These are phyloP conservation scores for Xanthoceras sorbifolium DNA, from an alignment of 345 rosid genomes.

Conservation along the genomic window DNA sequence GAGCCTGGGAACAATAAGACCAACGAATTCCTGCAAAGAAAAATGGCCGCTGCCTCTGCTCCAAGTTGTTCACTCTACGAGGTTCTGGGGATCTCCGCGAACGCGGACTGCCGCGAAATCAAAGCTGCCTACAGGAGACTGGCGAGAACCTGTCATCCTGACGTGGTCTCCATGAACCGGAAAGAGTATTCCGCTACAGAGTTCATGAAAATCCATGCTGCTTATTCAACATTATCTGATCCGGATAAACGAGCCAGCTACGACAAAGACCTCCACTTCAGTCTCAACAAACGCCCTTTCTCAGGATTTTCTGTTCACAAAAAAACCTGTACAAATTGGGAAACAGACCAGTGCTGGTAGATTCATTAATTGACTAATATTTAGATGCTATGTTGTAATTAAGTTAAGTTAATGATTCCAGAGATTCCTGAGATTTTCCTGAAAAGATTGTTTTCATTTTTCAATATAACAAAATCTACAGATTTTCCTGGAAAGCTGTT, in stretches of 20 bases:
- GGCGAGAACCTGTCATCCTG: conserved; percentile 60
- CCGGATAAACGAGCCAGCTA: conserved; percentile 54
- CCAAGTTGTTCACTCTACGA: conserved; percentile 44
- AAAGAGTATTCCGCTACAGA: conserved; percentile 46
- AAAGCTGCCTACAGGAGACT: conserved; percentile 61
- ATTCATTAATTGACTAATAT: background rate
- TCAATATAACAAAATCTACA: no score
- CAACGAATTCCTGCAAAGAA: background rate
- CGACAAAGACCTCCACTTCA: conserved; percentile 37
- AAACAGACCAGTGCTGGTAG: conserved; percentile 82
- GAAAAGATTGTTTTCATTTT: no score
- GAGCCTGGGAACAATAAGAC: background rate
- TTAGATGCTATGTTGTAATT: background rate
- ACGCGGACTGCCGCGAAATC: conserved; percentile 46
- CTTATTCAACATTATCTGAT: conserved; percentile 59
- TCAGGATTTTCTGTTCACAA: conserved; percentile 31
- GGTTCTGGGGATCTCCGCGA: conserved; percentile 49
- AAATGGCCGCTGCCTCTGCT: conserved; percentile 19
- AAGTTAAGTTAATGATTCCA: no score
- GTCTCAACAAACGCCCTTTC: conserved; percentile 12
- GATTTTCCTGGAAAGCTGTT: background rate
- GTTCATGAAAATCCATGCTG: conserved; percentile 53
- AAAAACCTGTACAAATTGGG: conserved; percentile 45
- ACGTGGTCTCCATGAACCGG: conserved; percentile 44
- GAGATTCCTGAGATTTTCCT: no score